Base-by-base conservation (phyloP, 2,329 filamentous ascomycete genomes). In the Stachybotrys elegans region DNA sequence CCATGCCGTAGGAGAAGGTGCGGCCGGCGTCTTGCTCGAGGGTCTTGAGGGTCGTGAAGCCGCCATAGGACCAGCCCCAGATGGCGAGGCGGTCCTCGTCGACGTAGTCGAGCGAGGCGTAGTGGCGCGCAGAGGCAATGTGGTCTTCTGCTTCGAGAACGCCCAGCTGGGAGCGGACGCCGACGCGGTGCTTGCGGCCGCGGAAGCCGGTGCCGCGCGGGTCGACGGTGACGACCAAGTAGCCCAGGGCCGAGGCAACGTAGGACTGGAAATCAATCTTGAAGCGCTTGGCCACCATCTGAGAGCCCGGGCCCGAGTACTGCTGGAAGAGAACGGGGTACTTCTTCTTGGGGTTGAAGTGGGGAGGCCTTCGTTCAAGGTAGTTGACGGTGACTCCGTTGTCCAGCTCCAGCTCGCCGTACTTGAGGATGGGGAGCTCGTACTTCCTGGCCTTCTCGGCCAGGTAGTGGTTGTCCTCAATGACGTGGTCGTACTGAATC, bases 1-100 rank as follows among this genome's bases (percentile, higher is more conserved):
- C 90, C 87, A 98, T 95, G 54, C 93, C 94, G 63, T 98, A 98
- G 51, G 84, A 84, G 71, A 96, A 98, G 0, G 91, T 97, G 59
- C 81, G 64, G 5, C 94, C 93, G 8, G 81, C 92, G 61, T 98
- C 93, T 49, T 81, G 78, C 71, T 98, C 93, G 12, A 98, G 81
- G 1, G 89, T 93, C 72, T 98, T 98, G 57, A 98, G 77, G 6
- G 93, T 88, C 73, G 88, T 87, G 72, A 95, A 98, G 11, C 93
- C 93, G 46, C 93, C 93, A 59, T 93, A 98, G 50, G 88, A 95
- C 93, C 93, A 98, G 39, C 93, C 93, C 93, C 93, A 98, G 59
- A 98, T 95, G 17, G 90, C 91, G 54, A 98, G 80, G 43, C 87
- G 81, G 6, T 81, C 75, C 21, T 78, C 72, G 61, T 98, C 94